Percentiles rank a stretch among this genome's conserved stretches.
phyloP scores from a whole-genome alignment of 768 basidiomycete species.

The Collybia sp. region DNA sequence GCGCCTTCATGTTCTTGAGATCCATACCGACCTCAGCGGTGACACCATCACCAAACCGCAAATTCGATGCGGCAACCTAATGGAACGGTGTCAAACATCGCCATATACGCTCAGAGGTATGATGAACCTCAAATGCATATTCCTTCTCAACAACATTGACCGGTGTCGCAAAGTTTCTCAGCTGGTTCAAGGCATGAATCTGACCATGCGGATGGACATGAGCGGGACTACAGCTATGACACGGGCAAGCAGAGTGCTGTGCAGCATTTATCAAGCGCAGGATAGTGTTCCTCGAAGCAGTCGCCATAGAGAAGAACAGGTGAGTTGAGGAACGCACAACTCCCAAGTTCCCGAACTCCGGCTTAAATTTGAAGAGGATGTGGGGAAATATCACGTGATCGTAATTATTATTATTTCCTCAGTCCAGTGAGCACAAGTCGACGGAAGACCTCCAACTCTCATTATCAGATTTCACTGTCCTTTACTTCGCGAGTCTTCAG shows the following conservation, averaged over 20 bases:
- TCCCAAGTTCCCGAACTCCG: not conserved
- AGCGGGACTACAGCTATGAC: slow-evolving; percentile 59
- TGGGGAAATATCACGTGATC: not conserved
- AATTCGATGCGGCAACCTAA: slow-evolving; percentile 81
- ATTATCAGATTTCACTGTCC: too few relatives aligned
- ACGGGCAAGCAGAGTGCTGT: slow-evolving; percentile 73
- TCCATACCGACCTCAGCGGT: slow-evolving; percentile 92
- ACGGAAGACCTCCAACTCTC: too few relatives aligned
- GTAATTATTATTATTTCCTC: too few relatives aligned
- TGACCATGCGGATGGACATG: slow-evolving; percentile 37
- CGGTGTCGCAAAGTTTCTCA: slow-evolving; percentile 76
- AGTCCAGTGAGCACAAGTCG: too few relatives aligned
- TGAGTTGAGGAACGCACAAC: not conserved
- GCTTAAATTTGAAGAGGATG: not conserved
- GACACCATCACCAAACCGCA: slow-evolving; percentile 88
- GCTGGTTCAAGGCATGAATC: slow-evolving; percentile 48
- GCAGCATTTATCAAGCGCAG: slow-evolving; percentile 72
- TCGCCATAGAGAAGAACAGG: slow-evolving; percentile 26
- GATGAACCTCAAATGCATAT: slow-evolving; percentile 82
- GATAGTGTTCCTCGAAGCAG: slow-evolving; percentile 58
- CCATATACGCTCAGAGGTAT: not conserved
- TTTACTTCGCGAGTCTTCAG: too few relatives aligned
- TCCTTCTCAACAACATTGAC: slow-evolving; percentile 72
- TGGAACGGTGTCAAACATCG: slow-evolving; percentile 1
- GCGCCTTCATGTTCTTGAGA: slow-evolving; percentile 88